These are phyloP conservation scores for Syzygium malaccense DNA, from an alignment of 441 rosid species.

Conservation along the genomic window DNA sequence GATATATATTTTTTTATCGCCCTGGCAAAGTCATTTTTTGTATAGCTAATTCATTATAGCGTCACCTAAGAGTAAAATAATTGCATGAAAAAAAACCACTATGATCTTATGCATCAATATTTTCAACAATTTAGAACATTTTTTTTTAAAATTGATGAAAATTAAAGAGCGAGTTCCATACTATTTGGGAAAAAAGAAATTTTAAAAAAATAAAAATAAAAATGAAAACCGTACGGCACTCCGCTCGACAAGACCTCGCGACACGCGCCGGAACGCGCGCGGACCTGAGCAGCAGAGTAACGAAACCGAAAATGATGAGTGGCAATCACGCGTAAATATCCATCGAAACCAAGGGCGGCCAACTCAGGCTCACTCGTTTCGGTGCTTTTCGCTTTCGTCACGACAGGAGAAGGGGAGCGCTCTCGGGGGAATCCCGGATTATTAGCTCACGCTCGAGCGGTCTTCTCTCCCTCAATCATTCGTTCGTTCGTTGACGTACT, in stretches of 20 bases:
- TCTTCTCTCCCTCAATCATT: too few relatives aligned
- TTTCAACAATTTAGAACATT: too few relatives aligned
- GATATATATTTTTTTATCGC: too few relatives aligned
- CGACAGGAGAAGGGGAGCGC: background rate
- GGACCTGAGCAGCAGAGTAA: background rate
- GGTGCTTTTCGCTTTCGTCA: background rate
- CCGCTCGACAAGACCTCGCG: background rate
- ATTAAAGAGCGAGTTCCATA: too few relatives aligned
- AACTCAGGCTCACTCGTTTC: background rate
- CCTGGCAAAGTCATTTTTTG: too few relatives aligned
- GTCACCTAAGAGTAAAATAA: too few relatives aligned
- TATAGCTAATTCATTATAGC: too few relatives aligned
- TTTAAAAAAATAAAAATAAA: too few relatives aligned
- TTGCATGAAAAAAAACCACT: too few relatives aligned
- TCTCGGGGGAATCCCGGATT: background rate
- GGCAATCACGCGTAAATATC: background rate
- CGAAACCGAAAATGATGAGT: background rate
- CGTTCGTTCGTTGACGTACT: background rate
- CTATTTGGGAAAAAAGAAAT: too few relatives aligned
- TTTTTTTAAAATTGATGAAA: too few relatives aligned
- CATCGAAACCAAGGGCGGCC: background rate
- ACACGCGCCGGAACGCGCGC: background rate
- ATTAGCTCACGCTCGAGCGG: background rate
- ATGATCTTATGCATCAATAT: too few relatives aligned
- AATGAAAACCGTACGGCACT: fast-evolving